These are phyloP conservation scores for Clathrospora elynae DNA, from an alignment of 2,329 filamentous ascomycete genomes.

Conservation along the genomic window DNA sequence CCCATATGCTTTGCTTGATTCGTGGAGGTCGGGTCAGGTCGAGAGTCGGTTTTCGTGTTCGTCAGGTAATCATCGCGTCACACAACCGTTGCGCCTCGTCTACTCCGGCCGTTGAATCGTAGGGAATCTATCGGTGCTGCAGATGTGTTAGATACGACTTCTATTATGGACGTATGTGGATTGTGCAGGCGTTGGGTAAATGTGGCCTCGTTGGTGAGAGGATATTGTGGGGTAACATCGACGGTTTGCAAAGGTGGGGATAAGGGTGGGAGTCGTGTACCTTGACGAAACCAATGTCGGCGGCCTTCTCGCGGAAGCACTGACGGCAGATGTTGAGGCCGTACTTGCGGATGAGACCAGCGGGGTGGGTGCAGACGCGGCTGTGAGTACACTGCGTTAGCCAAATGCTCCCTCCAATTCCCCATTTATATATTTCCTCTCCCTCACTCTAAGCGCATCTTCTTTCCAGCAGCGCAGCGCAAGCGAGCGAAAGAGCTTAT, in stretches of 20 bases:
- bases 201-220: background rate
- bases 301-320: constrained; percentile 72
- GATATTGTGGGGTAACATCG: background rate
- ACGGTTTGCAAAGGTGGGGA: no score
- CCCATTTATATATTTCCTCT: constrained; percentile 2
- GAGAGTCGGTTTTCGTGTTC: constrained; percentile 23
- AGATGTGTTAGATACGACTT: constrained; percentile 16
- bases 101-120: constrained; percentile 34
- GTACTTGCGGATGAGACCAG: constrained; percentile 99
- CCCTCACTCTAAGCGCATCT: constrained; percentile 10
- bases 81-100: constrained; percentile 36
- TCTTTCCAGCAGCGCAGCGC: no score
- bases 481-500: no score
- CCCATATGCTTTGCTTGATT: constrained; percentile 9
- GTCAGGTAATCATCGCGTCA: constrained; percentile 39
- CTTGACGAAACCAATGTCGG: constrained; percentile 72
- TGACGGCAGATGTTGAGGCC: constrained; percentile 82
- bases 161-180: background rate
- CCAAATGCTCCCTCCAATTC: constrained; percentile 18
- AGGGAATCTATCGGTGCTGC: constrained; percentile 44
- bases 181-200: background rate
- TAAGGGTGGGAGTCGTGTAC: constrained; percentile 50
- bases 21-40: constrained; percentile 18
- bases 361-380: constrained; percentile 89
- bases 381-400: constrained; percentile 54